These are phyloP conservation scores for Hemisphaericaspora xylanilytica DNA, from an alignment of 1,139 yeast species.

Conservation along the genomic window DNA sequence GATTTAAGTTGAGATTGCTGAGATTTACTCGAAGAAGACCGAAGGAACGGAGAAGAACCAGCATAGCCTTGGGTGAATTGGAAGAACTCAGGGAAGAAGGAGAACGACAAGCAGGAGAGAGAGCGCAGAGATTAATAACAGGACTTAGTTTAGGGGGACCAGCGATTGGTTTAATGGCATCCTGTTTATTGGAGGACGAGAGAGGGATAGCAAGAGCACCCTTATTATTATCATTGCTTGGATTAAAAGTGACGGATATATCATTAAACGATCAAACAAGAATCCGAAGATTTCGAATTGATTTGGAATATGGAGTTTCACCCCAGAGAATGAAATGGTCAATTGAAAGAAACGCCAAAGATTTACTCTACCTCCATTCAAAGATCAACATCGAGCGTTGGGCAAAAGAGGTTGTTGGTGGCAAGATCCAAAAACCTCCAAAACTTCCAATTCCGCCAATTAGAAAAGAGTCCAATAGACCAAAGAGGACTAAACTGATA, in stretches of 20 bases:
- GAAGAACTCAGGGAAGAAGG: conserved; percentile 20
- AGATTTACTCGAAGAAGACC: conserved; percentile 28
- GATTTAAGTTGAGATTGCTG: conserved; percentile 24
- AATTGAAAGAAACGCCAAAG: conserved; percentile 69
- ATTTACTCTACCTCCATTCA: conserved; percentile 66
- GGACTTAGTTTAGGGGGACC: conserved; percentile 75
- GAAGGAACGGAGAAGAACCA: conserved; percentile 23
- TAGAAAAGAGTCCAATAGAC: conserved; percentile 13
- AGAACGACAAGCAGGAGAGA: conserved; percentile 36
- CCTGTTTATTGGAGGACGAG: conserved; percentile 75
- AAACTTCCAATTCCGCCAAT: conserved; percentile 33
- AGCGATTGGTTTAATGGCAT: conserved; percentile 72
- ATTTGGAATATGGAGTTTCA: conserved; percentile 88
- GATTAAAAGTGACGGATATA: conserved; percentile 59
- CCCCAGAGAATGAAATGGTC: conserved; percentile 78
- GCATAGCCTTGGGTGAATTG: conserved; percentile 18
- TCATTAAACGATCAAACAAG: conserved; percentile 42
- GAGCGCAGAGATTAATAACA: conserved; percentile 64
- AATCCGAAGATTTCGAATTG: conserved; percentile 59
- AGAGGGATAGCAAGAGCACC: conserved; percentile 80
- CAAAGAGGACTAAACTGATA: conserved; percentile 4
- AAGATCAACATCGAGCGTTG: conserved; percentile 54
- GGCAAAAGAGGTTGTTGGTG: conserved; percentile 33
- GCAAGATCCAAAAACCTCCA: conserved; percentile 26
- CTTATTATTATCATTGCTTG: conserved; percentile 67